Evolutionary conservation across 257 asterid species (phyloP), one percentile per base, ranked within the genome.

Genomic region (Knoxia roxburghii): DNA sequence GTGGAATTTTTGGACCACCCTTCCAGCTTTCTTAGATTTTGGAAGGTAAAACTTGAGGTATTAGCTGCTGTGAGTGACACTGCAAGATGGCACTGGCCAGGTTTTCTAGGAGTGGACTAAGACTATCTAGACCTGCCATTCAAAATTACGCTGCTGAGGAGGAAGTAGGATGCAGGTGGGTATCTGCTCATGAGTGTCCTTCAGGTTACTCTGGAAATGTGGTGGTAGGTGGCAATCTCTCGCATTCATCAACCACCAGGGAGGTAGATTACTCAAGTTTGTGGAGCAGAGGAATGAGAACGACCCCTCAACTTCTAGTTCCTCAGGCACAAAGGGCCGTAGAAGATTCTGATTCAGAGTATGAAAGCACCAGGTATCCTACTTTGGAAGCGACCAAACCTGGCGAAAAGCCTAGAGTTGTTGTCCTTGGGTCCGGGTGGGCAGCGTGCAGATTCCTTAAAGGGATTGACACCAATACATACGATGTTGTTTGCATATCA

Each of bases 361-460:
- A 75, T 14, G 96, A 84, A 64, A 79, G 64, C 73, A 32, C 62
- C n/a, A 81, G 55, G 62, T 89, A 87, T 80, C 97, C 97, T 8
- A 89, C 81, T 6, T 82, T 92, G 55, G 96, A 86, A 78, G 89
- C 97, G 39, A 92, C 98, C 37, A 92, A 82, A 76, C 89, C 92
- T 0, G 89, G 93, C 0, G 87, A 92, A 64, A 92, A 92, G 86
- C 97, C 98, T n/a, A 75, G 98, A 35, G 96, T 89, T 15, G 98
- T 89, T 66, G 96, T 92, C 64, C 87, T 92, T 54, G 98, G 98
- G 20, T 81, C 91, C 56, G 98, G 98, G 27, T 92, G 98, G 98
- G 98, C 93, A 2, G 98, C 98, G 1, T 92, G 98, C 68, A 85
- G 98, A 54, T 92, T 92, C 80, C 95, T 92, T 48, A 89, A 89